phyloP scores from a whole-genome alignment of 1,139 yeast genomes.

The Groenewaldozyma auringiensis region DNA sequence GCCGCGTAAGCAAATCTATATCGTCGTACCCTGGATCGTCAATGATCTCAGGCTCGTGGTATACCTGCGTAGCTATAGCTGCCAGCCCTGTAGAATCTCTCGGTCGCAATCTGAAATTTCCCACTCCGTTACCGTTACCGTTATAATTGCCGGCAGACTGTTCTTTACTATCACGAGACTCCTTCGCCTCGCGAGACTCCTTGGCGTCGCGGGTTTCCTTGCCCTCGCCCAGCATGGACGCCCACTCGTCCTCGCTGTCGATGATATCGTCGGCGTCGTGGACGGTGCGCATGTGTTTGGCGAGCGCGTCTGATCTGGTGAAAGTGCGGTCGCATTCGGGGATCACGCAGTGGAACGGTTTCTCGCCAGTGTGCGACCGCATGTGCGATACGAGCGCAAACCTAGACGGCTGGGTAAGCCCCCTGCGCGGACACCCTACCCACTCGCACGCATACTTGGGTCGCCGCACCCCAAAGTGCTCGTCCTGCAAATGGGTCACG shows the following conservation, averaged over 20 bases:
- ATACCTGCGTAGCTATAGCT: background rate
- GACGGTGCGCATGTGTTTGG: slow-evolving; percentile 55
- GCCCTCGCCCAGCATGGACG: background rate
- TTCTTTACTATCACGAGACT: too few species aligned
- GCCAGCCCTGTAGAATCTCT: background rate
- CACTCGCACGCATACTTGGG: slow-evolving; percentile 52
- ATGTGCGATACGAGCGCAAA: slow-evolving; percentile 57
- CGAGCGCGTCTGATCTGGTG: slow-evolving; percentile 52
- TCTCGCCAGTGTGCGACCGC: slow-evolving; percentile 59
- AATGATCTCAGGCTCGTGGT: slow-evolving; percentile 3
- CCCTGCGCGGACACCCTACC: slow-evolving; percentile 51
- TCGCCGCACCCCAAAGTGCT: slow-evolving; percentile 34
- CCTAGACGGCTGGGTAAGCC: slow-evolving; percentile 49
- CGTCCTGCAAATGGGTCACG: slow-evolving; percentile 34
- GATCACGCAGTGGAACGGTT: slow-evolving; percentile 58
- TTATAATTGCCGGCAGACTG: background rate
- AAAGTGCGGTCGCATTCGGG: slow-evolving; percentile 64
- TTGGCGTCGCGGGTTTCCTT: background rate
- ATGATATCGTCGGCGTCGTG: slow-evolving; percentile 40
- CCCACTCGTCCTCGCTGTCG: background rate
- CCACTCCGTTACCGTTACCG: background rate
- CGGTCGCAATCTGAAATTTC: background rate
- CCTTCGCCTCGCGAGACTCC: background rate
- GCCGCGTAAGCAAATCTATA: slow-evolving; percentile 31
- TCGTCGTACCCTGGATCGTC: slow-evolving; percentile 17